Evolutionary conservation across 2,329 filamentous ascomycete species (phyloP), one percentile per base, ranked within the genome.

Genomic region (Verticillium isaacii): DNA sequence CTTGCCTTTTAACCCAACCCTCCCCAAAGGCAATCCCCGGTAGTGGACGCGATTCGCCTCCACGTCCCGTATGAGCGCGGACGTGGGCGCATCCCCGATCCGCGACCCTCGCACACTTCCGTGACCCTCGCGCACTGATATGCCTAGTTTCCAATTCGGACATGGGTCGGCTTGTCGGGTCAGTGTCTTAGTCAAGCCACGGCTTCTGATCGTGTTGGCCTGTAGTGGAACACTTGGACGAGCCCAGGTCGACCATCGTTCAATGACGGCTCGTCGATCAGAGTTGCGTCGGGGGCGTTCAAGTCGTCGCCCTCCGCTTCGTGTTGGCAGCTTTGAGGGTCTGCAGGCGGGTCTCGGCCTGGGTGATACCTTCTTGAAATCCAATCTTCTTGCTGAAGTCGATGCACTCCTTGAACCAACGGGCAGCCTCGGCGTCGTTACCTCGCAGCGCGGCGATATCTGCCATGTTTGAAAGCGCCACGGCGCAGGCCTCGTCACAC

Each of bases 391-490:
- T 79, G 64, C 85, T 83, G 72, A 94, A 73, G 23, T 81, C 81
- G 60, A 85, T 82, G 11, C 90, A 89, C 71, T 96, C 85, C 60
- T 82, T 77, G 70, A 91, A 97, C 70, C 84, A 85, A 67, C 80
- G 82, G 68, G 82, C 82, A 1, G 94, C 93, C 66, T 90, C 82
- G 4, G 78, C 78, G 1, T 80, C 69, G 68, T 90, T 83, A 1
- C 89, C 89, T 63, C 88, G 77, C 84, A 95, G 88, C 66, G 90
- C 87, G 0, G 91, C 89, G 67, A 97, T 89, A 68, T 96, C 91
- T 29, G 88, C 94, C 60, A 97, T 84, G 71, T 96, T 96, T 74
- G 92, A 90, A n/a, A 91, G 87, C 8, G 93, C 90, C 6, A 89
- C 90, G 2, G 89, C 90, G 70, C 93, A 97, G 1, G 89, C 91